Evolutionary conservation across 345 rosid genomes (phyloP).

Genomic region (Linum lewisii): DNA sequence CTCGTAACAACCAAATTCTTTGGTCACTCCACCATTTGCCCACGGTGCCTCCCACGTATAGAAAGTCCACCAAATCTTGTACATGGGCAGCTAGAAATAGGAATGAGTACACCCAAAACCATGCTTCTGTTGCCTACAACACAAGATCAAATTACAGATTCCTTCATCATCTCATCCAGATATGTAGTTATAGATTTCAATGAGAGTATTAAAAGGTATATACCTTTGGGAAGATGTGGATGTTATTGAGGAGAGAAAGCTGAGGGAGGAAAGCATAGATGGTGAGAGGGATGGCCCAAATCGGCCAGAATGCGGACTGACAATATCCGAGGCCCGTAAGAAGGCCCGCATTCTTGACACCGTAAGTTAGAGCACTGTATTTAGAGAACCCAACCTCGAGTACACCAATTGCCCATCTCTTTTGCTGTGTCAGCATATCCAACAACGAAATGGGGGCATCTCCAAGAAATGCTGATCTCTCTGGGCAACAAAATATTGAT

Average conservation of each 20-base stretch:
- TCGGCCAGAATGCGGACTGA: conserved; percentile 37
- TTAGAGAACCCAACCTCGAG: conserved; percentile 33
- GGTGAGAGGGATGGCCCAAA: conserved; percentile 36
- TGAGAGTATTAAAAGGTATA: too few relatives aligned
- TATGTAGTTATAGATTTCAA: too few relatives aligned
- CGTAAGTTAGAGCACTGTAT: conserved; percentile 37
- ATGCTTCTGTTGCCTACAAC: conserved; percentile 4
- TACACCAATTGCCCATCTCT: conserved; percentile 67
- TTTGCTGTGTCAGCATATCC: conserved; percentile 40
- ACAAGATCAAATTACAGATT: too few relatives aligned
- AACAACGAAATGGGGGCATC: conserved; percentile 37
- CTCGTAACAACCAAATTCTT: neutral
- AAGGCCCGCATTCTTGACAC: conserved; percentile 31
- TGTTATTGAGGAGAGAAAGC: conserved; percentile 37
- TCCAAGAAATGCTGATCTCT: conserved; percentile 50
- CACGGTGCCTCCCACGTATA: neutral
- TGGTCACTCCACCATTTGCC: conserved; percentile 1
- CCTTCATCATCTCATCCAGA: too few relatives aligned
- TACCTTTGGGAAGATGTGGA: conserved; percentile 49
- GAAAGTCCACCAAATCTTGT: neutral
- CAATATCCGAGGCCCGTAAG: conserved; percentile 29
- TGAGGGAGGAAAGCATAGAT: conserved; percentile 56
- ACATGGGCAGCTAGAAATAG: neutral
- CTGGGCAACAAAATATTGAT: conserved; percentile 45
- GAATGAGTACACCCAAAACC: neutral